These are phyloP conservation scores for Tulasnella sp. DNA, from an alignment of 768 basidiomycete species.

Conservation along the genomic window DNA sequence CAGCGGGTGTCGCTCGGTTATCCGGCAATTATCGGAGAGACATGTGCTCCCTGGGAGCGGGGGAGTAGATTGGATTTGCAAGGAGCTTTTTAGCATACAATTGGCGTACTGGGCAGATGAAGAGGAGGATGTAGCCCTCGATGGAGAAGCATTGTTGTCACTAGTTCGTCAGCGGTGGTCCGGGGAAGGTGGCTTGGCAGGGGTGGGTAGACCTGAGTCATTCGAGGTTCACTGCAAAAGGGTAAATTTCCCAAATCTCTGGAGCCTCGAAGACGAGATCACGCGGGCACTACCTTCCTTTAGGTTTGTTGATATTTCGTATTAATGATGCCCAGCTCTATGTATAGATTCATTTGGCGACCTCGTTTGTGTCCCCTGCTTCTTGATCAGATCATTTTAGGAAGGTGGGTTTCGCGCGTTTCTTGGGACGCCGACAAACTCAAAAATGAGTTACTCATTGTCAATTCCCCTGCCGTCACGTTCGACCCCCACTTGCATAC, in stretches of 20 bases:
- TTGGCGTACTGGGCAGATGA: not conserved
- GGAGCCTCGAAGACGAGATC: not conserved
- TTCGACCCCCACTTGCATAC: too few species aligned
- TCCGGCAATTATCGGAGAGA: not conserved
- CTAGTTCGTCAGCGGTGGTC: not conserved
- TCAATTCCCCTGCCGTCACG: too few species aligned
- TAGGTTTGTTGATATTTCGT: too few species aligned
- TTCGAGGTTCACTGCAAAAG: not conserved
- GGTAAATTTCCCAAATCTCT: not conserved
- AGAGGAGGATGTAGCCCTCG: not conserved
- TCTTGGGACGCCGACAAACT: too few species aligned
- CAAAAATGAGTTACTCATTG: too few species aligned
- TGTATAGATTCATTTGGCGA: too few species aligned
- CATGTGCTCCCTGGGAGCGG: not conserved
- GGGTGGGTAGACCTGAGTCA: not conserved
- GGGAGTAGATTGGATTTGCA: not conserved
- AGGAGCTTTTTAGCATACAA: not conserved
- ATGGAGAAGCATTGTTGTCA: not conserved
- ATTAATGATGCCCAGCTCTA: too few species aligned
- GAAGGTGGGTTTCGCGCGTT: too few species aligned
- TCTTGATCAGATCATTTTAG: too few species aligned
- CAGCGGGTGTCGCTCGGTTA: not conserved
- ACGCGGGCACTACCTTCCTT: not conserved
- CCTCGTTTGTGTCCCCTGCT: too few species aligned
- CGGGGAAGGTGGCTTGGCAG: not conserved